Percentiles rank a stretch among this genome's conserved stretches.
These are phyloP conservation scores for Tetrapisispora arboricola DNA, from an alignment of 805 yeast genomes.

Conservation along the genomic window DNA sequence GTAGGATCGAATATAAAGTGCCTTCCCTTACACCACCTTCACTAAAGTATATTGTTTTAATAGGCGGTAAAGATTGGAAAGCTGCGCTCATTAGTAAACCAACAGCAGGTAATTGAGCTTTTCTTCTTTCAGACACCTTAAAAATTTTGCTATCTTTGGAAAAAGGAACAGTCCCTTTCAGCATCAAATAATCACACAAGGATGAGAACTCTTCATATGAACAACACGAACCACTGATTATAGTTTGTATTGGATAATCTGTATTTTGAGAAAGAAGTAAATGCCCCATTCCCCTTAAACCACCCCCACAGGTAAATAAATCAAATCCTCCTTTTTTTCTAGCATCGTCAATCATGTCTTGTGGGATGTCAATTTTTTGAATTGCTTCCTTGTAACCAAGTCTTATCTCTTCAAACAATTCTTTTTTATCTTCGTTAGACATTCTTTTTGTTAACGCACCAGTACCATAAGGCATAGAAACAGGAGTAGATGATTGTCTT, in stretches of 20 bases:
- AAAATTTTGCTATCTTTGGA: conserved; percentile 38
- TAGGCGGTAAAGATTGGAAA: conserved; percentile 47
- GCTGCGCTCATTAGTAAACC: conserved; percentile 54
- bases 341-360: conserved; percentile 40
- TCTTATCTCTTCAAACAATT: conserved; percentile 43
- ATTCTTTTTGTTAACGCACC: conserved; percentile 53
- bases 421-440: conserved; percentile 39
- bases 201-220: conserved; percentile 41
- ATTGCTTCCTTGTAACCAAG: conserved; percentile 42
- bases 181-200: conserved; percentile 41
- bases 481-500: conserved; percentile 44
- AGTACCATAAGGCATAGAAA: conserved; percentile 64
- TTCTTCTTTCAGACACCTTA: conserved; percentile 56
- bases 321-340: conserved; percentile 48
- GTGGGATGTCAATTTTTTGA: conserved; percentile 43
- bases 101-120: conserved; percentile 59
- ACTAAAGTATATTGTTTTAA: conserved; percentile 54
- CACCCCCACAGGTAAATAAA: conserved; percentile 65
- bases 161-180: conserved; percentile 40
- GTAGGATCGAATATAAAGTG: conserved; percentile 51
- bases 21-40: conserved; percentile 80
- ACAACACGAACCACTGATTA: conserved; percentile 59
- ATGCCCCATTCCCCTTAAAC: conserved; percentile 61
- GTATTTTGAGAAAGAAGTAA: conserved; percentile 41
- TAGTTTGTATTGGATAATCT: conserved; percentile 58